These are phyloP conservation scores for Kodamaea leandrae DNA, from an alignment of 805 yeast genomes.

Conservation along the genomic window DNA sequence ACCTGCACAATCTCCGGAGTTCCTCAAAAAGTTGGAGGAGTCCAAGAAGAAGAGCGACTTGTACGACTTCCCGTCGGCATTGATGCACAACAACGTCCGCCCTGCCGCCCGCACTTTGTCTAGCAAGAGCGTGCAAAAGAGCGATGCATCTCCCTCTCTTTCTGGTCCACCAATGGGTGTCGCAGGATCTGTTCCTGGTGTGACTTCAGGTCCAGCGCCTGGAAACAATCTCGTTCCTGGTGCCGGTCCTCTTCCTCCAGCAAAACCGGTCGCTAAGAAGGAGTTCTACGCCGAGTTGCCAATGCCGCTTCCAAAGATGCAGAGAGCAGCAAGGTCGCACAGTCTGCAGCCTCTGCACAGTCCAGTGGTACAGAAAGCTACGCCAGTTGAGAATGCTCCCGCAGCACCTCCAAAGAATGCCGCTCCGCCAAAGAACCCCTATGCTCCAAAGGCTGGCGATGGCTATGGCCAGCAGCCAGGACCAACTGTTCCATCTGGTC, in stretches of 20 bases:
- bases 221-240: too few species aligned
- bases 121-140: constrained; percentile 12
- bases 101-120: constrained; percentile 38
- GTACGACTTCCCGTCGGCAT: constrained; percentile 65
- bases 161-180: neutral
- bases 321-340: constrained; percentile 26
- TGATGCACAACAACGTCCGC: constrained; percentile 42
- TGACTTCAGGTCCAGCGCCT: too few species aligned
- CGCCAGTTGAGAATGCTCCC: neutral
- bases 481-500: neutral
- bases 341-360: constrained; percentile 27
- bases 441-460: constrained; percentile 1
- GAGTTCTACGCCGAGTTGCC: constrained; percentile 61
- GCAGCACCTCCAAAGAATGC: neutral
- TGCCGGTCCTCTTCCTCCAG: too few species aligned
- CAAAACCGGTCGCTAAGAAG: too few species aligned
- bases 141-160: constrained; percentile 3
- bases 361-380: neutral
- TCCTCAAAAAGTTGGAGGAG: constrained; percentile 9
- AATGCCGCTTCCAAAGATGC: constrained; percentile 28
- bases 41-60: constrained; percentile 68
- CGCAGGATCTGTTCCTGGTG: too few species aligned
- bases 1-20: neutral
- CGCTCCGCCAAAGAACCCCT: neutral
- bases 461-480: neutral